Conservation (phyloP, 192 early-diverging fungal genomes). For the Coemansia umbellata region DNA sequence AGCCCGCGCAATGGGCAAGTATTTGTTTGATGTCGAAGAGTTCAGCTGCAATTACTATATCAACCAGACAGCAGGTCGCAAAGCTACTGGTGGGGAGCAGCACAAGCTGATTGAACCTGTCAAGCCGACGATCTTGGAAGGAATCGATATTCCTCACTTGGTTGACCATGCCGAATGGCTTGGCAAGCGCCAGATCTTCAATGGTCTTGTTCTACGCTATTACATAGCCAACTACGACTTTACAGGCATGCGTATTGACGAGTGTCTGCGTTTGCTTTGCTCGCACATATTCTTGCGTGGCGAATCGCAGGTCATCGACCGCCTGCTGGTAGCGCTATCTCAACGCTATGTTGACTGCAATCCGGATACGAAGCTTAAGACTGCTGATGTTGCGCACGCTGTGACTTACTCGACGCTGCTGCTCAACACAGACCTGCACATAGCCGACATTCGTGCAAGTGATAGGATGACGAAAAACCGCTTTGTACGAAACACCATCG, state of each 20-base stretch:
- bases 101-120: slow-evolving; percentile 13
- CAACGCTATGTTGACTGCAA: slow-evolving; percentile 82
- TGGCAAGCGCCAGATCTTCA: slow-evolving; percentile 55
- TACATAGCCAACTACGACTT: slow-evolving; percentile 87
- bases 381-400: slow-evolving; percentile 78
- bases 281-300: slow-evolving; percentile 77
- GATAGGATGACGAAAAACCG: slow-evolving; percentile 71
- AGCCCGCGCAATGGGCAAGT: slow-evolving; percentile 46
- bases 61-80: background rate
- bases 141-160: slow-evolving; percentile 26
- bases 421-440: slow-evolving; percentile 90
- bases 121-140: slow-evolving; percentile 28
- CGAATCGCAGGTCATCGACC: slow-evolving; percentile 90
- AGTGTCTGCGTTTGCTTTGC: slow-evolving; percentile 76
- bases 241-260: slow-evolving; percentile 62
- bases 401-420: slow-evolving; percentile 81
- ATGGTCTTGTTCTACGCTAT: slow-evolving; percentile 53
- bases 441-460: slow-evolving; percentile 64
- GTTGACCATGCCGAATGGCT: slow-evolving; percentile 50
- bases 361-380: slow-evolving; percentile 46
- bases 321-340: slow-evolving; percentile 83
- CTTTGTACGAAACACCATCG: slow-evolving; percentile 71
- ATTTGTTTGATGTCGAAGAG: slow-evolving; percentile 43
- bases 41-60: slow-evolving; percentile 26
- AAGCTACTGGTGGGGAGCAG: background rate